Percentiles rank a stretch among this genome's conserved stretches.
phyloP scores from a whole-genome alignment of 139 green algal species.

The Astrephomene gubernaculifera region DNA sequence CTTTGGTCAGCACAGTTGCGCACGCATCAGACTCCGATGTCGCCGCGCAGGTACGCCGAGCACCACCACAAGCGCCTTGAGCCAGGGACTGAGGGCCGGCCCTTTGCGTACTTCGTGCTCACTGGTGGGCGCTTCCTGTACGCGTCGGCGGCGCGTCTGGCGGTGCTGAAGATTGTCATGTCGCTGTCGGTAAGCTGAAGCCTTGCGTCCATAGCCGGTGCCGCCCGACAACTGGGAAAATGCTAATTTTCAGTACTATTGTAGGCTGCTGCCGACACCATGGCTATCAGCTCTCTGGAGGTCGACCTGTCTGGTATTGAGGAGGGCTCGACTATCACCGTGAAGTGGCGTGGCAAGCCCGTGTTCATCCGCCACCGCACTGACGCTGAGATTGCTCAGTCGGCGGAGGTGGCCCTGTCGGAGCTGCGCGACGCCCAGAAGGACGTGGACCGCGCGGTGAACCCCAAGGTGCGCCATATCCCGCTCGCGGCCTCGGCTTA shows the following conservation, averaged over 20 bases:
- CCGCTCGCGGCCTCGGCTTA: background rate
- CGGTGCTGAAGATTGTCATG: conserved; percentile 97
- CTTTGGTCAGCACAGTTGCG: background rate
- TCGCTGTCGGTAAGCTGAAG: conserved; percentile 86
- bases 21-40: background rate
- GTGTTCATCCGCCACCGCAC: conserved; percentile 97
- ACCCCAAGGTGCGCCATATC: conserved; percentile 83
- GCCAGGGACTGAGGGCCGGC: conserved; percentile 84
- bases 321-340: conserved; percentile 92
- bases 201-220: no score
- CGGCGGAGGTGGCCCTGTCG: conserved; percentile 76
- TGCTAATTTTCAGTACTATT: no score
- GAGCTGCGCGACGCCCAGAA: conserved; percentile 93
- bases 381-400: conserved; percentile 86
- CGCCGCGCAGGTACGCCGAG: conserved; percentile 86
- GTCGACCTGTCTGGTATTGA: conserved; percentile 94
- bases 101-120: conserved; percentile 98
- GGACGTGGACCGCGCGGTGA: conserved; percentile 80
- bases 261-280: conserved; percentile 90
- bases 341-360: conserved; percentile 99
- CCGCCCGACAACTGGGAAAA: no score
- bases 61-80: conserved; percentile 86
- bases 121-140: conserved; percentile 99
- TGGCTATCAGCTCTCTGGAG: conserved; percentile 95
- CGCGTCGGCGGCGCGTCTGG: conserved; percentile 92